phyloP scores from a whole-genome alignment of 2,329 filamentous ascomycete species.

The Talaromyces albobiverticillius region DNA sequence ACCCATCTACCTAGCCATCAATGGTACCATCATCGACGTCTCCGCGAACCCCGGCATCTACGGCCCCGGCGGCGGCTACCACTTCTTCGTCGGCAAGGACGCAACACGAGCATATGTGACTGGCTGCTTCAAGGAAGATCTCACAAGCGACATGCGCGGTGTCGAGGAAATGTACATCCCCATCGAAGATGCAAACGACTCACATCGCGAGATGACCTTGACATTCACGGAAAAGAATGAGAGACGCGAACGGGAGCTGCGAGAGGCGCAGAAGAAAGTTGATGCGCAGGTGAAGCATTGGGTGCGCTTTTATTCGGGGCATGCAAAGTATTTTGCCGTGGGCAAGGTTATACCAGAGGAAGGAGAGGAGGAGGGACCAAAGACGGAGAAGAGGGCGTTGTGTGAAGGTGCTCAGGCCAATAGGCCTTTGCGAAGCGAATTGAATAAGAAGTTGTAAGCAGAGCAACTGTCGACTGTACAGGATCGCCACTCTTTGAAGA shows the following conservation, averaged over 20 bases:
- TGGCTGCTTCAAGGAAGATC: constrained; percentile 84
- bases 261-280: constrained; percentile 63
- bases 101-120: constrained; percentile 88
- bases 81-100: constrained; percentile 81
- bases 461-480: neutral
- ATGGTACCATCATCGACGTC: constrained; percentile 65
- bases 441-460: constrained; percentile 10
- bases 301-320: constrained; percentile 77
- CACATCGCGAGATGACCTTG: constrained; percentile 28
- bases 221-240: constrained; percentile 45
- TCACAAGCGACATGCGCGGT: constrained; percentile 78
- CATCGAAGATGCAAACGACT: constrained; percentile 58
- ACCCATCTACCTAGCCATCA: constrained; percentile 86
- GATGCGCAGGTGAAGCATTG: constrained; percentile 71
- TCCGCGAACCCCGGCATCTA: constrained; percentile 58
- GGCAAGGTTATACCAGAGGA: constrained; percentile 67
- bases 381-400: constrained; percentile 56
- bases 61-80: constrained; percentile 81
- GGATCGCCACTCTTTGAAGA: too few species aligned
- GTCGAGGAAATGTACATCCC: constrained; percentile 80
- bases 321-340: constrained; percentile 76
- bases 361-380: constrained; percentile 30
- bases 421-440: constrained; percentile 50
- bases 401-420: constrained; percentile 69
- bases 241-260: constrained; percentile 61